A percentile compares a stretch with the other conserved stretches of the same genome.
Evolutionary conservation across 1,284 basidiomycete genomes (phyloP).

Genomic region (Anthracocystis setariae): DNA sequence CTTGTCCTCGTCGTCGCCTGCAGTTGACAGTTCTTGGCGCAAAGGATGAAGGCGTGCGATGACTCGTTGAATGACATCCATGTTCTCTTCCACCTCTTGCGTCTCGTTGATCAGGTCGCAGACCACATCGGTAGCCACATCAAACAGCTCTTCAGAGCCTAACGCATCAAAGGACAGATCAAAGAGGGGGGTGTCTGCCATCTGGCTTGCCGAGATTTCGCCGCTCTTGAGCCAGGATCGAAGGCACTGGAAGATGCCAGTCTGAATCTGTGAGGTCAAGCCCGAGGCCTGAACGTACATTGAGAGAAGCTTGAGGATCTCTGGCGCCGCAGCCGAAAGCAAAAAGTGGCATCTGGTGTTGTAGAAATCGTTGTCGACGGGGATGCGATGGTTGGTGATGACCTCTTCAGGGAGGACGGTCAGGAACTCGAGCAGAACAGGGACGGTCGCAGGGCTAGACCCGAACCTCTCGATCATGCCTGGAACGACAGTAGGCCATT

Average conservation of each 20-base stretch:
- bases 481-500: conserved; percentile 84
- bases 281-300: conserved; percentile 92
- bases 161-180: conserved; percentile 70
- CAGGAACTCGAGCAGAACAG: conserved; percentile 86
- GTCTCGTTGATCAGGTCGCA: conserved; percentile 98
- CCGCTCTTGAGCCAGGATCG: conserved; percentile 89
- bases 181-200: conserved; percentile 86
- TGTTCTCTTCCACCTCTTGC: conserved; percentile 94
- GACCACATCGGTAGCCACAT: conserved; percentile 87
- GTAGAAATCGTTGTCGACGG: conserved; percentile 85
- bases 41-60: conserved; percentile 72
- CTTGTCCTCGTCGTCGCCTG: conserved; percentile 78
- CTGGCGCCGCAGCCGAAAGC: conserved; percentile 74
- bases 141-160: conserved; percentile 80
- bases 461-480: conserved; percentile 88
- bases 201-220: conserved; percentile 77
- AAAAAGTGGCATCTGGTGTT: conserved; percentile 53
- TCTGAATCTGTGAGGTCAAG: conserved; percentile 82
- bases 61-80: conserved; percentile 85
- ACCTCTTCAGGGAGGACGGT: conserved; percentile 92
- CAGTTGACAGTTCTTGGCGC: conserved; percentile 46
- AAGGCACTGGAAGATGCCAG: conserved; percentile 85
- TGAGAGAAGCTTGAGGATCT: conserved; percentile 81
- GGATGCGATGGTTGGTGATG: conserved; percentile 84
- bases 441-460: conserved; percentile 82